Conservation (phyloP, 164 flowering plant genomes). For the Saururus chinensis region DNA sequence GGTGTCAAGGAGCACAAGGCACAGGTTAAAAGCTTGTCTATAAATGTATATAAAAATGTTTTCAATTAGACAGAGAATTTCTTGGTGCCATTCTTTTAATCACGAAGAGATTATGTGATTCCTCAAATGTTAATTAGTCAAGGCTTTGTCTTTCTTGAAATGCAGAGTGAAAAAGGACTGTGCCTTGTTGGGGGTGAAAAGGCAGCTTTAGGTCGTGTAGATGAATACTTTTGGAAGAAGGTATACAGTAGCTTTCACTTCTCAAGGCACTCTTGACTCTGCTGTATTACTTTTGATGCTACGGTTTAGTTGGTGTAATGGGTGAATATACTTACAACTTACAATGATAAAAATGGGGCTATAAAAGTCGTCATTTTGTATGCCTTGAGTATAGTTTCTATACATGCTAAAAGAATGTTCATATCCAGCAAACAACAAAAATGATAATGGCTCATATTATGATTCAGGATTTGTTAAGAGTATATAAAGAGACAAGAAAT, state of each 20-base stretch:
- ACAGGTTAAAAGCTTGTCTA: constrained; percentile 16
- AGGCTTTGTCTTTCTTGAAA: background rate
- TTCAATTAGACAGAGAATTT: background rate
- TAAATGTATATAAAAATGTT: background rate
- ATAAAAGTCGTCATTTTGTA: background rate
- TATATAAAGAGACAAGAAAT: constrained; percentile 78
- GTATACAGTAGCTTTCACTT: constrained; percentile 18
- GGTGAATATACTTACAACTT: too few species aligned
- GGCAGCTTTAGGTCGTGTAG: constrained; percentile 68
- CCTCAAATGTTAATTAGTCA: background rate
- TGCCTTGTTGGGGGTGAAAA: constrained; percentile 76
- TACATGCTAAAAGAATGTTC: background rate
- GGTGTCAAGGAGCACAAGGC: constrained; percentile 52
- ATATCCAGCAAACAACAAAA: background rate
- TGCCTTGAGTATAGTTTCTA: background rate
- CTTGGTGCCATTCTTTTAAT: background rate
- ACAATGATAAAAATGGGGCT: too few species aligned
- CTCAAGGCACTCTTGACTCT: too few species aligned
- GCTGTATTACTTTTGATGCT: background rate
- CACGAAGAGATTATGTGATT: background rate
- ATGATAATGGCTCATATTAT: too few species aligned
- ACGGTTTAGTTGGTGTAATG: too few species aligned
- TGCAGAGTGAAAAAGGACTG: constrained; percentile 65
- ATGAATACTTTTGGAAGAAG: constrained; percentile 92
- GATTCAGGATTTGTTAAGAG: constrained; percentile 50